Conservation (phyloP, 1,139 yeast genomes). For the Meyerozyma athensensis region DNA sequence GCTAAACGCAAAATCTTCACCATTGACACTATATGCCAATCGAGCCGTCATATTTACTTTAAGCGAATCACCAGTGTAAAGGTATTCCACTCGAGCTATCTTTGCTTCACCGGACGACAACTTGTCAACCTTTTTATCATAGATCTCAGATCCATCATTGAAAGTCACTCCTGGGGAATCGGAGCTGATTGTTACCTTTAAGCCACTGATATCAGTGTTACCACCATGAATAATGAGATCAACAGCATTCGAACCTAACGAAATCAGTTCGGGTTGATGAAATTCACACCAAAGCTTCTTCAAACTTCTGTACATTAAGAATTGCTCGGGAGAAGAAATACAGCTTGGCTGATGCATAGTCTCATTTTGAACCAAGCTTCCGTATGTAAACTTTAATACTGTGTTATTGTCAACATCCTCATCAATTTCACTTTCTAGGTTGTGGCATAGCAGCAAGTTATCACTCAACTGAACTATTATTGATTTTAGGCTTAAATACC, state of each 20-base stretch:
- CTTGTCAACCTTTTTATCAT: too few relatives aligned
- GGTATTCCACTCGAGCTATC: constrained; percentile 10
- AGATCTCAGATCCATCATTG: constrained; percentile 10
- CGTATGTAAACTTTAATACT: constrained; percentile 8
- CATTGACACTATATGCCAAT: constrained; percentile 25
- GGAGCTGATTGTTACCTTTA: constrained; percentile 14
- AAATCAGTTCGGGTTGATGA: constrained; percentile 13
- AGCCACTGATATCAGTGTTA: constrained; percentile 10
- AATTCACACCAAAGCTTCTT: constrained; percentile 22
- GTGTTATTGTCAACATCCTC: constrained; percentile 9
- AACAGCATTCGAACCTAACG: constrained; percentile 20
- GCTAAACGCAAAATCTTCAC: constrained; percentile 18
- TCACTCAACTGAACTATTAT: constrained; percentile 19
- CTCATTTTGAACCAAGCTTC: constrained; percentile 5
- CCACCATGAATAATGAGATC: constrained; percentile 21
- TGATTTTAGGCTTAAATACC: constrained; percentile 21
- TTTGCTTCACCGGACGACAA: not conserved
- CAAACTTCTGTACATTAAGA: constrained; percentile 1
- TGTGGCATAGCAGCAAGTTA: constrained; percentile 14
- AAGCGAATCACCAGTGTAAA: constrained; percentile 23
- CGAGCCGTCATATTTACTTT: constrained; percentile 24
- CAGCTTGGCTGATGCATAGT: not conserved
- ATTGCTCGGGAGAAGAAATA: not conserved
- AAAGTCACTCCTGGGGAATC: constrained; percentile 16
- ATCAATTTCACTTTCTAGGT: constrained; percentile 4